phyloP scores from a whole-genome alignment of 352 stramenopile species.

The Phytophthora capsici region DNA sequence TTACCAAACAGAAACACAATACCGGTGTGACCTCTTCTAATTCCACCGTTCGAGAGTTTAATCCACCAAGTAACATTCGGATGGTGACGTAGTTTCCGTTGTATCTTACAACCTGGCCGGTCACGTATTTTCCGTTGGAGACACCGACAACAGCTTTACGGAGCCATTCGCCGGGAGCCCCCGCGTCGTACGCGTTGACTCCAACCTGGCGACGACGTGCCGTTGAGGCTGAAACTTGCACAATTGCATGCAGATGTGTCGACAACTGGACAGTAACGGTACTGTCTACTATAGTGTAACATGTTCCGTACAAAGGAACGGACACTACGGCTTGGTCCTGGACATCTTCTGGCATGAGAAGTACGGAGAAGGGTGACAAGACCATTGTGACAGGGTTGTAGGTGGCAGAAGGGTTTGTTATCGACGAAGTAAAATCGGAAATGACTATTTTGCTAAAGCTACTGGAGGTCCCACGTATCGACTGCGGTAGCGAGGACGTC shows the following conservation, averaged over 20 bases:
- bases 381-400: too few relatives aligned
- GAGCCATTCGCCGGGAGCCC: background rate
- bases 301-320: background rate
- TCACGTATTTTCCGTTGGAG: too few relatives aligned
- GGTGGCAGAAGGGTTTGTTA: too few relatives aligned
- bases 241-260: background rate
- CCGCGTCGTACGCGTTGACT: background rate
- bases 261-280: background rate
- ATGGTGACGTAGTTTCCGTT: background rate
- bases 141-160: too few relatives aligned
- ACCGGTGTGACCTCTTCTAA: constrained; percentile 1
- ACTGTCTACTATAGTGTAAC: background rate
- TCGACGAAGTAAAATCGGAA: too few relatives aligned
- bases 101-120: too few relatives aligned
- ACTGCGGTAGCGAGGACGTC: too few relatives aligned
- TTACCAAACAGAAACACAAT: constrained; percentile 3
- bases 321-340: background rate
- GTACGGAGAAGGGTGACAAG: too few relatives aligned
- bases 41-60: background rate
- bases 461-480: too few relatives aligned
- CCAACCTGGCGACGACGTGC: background rate
- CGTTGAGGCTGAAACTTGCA: background rate
- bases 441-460: too few relatives aligned
- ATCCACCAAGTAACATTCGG: background rate
- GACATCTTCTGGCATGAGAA: background rate